phyloP scores from a whole-genome alignment of 2,329 filamentous ascomycete genomes.

The Xylariaceae sp. region DNA sequence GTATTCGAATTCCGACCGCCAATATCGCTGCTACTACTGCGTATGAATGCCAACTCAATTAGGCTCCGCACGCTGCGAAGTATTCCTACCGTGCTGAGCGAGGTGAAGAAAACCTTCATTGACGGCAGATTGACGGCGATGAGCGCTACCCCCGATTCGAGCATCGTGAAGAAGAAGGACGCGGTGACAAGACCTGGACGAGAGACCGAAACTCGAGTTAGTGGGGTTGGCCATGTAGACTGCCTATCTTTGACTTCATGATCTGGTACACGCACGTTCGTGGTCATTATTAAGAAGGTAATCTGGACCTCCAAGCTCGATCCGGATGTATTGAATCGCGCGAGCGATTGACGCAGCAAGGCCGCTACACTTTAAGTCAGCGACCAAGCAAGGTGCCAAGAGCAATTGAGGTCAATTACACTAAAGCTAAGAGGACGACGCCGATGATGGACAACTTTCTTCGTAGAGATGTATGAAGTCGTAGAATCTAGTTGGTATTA shows the following conservation, averaged over 20 bases:
- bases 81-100: too few relatives aligned
- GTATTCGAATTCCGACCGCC: too few relatives aligned
- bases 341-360: conserved; percentile 10
- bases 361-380: background rate
- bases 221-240: too few relatives aligned
- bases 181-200: conserved; percentile 12
- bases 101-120: too few relatives aligned
- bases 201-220: too few relatives aligned
- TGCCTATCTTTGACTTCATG: too few relatives aligned
- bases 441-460: conserved; percentile 25
- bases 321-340: conserved; percentile 19
- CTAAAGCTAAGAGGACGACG: conserved; percentile 25
- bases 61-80: too few relatives aligned
- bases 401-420: conserved; percentile 2
- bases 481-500: conserved; percentile 3
- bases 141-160: conserved; percentile 13
- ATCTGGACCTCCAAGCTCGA: conserved; percentile 21
- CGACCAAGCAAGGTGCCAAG: background rate
- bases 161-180: conserved; percentile 17
- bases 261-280: conserved; percentile 6
- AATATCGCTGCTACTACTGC: too few relatives aligned
- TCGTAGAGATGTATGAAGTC: conserved; percentile 14
- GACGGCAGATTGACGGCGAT: conserved; percentile 20
- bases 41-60: too few relatives aligned
- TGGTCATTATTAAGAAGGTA: conserved; percentile 16